phyloP scores from a whole-genome alignment of 2,329 filamentous ascomycete genomes.

The Setomelanomma holmii region DNA sequence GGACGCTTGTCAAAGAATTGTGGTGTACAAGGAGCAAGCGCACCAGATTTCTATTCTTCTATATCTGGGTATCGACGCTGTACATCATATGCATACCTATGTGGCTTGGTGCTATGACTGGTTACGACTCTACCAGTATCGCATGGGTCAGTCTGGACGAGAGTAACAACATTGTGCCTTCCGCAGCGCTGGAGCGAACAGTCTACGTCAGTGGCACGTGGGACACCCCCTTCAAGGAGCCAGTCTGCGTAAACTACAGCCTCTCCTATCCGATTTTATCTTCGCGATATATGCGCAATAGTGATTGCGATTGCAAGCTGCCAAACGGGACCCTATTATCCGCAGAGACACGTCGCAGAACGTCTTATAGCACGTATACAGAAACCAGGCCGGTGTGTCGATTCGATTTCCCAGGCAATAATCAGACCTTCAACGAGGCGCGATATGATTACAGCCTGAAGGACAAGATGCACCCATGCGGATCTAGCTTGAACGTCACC shows the following conservation, averaged over 20 bases:
- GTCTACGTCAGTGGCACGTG: slow-evolving; percentile 12
- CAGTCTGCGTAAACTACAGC: slow-evolving; percentile 7
- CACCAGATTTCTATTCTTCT: slow-evolving; percentile 34
- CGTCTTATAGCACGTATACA: background rate
- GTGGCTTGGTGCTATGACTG: slow-evolving; percentile 46
- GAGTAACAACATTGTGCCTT: slow-evolving; percentile 36
- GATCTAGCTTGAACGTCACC: background rate
- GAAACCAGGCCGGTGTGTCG: background rate
- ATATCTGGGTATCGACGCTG: slow-evolving; percentile 37
- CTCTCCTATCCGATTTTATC: background rate
- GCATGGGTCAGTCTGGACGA: slow-evolving; percentile 36
- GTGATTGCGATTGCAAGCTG: slow-evolving; percentile 23
- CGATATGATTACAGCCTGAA: background rate
- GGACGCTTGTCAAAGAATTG: slow-evolving; percentile 36
- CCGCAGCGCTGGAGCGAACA: slow-evolving; percentile 11
- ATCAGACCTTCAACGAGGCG: slow-evolving; percentile 2
- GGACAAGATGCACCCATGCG: background rate
- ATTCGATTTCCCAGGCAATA: slow-evolving; percentile 11
- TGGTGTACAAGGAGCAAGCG: slow-evolving; percentile 26
- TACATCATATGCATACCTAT: slow-evolving; percentile 44
- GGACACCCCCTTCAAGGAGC: slow-evolving; percentile 20
- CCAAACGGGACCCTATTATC: slow-evolving; percentile 25
- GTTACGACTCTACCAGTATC: slow-evolving; percentile 41
- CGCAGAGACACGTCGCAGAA: background rate
- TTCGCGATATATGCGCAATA: background rate